Evolutionary conservation across 2,329 filamentous ascomycete genomes (phyloP).

Genomic region (Apiospora marii): DNA sequence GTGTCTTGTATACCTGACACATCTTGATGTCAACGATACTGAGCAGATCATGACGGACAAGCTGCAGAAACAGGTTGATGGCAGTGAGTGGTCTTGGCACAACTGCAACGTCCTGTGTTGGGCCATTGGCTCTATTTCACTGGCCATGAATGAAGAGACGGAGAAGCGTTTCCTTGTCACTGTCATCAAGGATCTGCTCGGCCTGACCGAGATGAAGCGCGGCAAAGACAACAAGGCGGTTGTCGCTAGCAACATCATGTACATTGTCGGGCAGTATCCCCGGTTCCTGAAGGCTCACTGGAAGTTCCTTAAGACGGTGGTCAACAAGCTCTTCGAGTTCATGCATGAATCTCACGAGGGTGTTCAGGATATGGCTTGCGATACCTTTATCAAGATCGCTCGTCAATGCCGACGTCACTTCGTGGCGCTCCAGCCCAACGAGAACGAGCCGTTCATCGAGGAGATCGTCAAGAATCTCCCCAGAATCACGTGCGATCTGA

Average conservation of each 20-base stretch:
- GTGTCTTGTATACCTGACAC: conserved; percentile 95
- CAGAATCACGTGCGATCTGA: conserved; percentile 94
- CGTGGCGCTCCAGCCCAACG: conserved; percentile 92
- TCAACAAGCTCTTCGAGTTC: conserved; percentile 99
- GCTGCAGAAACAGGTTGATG: conserved; percentile 92
- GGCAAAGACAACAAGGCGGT: conserved; percentile 99
- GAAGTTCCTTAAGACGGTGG: conserved; percentile 99
- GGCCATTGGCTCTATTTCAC: conserved; percentile 98
- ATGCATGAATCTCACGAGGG: conserved; percentile 99
- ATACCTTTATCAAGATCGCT: conserved; percentile 99
- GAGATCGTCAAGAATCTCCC: conserved; percentile 96
- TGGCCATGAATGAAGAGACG: conserved; percentile 99
- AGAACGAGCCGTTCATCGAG: conserved; percentile 96
- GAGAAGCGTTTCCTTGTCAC: conserved; percentile 98
- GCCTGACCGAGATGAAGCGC: conserved; percentile 98
- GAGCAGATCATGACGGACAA: conserved; percentile 99
- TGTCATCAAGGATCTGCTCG: conserved; percentile 97
- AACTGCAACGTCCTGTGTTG: conserved; percentile 99
- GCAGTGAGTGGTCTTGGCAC: conserved; percentile 97
- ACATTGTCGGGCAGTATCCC: conserved; percentile 98
- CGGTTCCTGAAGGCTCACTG: conserved; percentile 98
- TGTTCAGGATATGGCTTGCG: conserved; percentile 99
- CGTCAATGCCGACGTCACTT: conserved; percentile 98
- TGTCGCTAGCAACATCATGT: conserved; percentile 99
- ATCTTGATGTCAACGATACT: conserved; percentile 95